Base-by-base conservation (phyloP, 2,329 filamentous ascomycete species). In the Sphaerulina musiva region DNA sequence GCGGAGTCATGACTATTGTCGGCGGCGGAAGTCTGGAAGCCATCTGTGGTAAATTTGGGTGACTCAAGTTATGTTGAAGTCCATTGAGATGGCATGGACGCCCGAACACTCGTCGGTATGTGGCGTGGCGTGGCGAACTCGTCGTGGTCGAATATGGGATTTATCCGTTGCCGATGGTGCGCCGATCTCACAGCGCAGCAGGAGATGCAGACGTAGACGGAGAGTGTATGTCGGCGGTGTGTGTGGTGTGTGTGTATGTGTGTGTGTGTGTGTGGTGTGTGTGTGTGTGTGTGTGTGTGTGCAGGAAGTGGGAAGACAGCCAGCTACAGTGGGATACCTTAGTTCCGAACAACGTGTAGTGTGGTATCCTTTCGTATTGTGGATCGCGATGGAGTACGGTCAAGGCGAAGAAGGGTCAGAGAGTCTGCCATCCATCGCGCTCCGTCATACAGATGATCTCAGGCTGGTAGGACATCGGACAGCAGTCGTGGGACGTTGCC, bases 1-100 rank as follows among this genome's bases (percentile, higher is more conserved):
- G 59, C 47, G 59, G 59, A 32, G 56, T 59, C 59, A 59, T 61
- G n/a, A 59, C 53, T 52, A 61, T 61, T 43, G 42, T 61, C 39
- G 59, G 59, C 31, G 55, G 53, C 14, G 56, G 56, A 6, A 51
- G 54, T 14, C 6, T 31, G 12, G 54, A 45, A 17, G 54, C 50
- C 54, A 56, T 56, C 38, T 43, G 40, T 53, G 46, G 31, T 53
- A 36, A 32, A 51, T 20, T 54, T 48, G 40, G 40, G 23, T 23
- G 23, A 32, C 48, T 48, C 44, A 50, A 46, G 51, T 54, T 54
- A 26, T 49, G 43, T 36, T 42, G 34, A 43, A 31, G 23, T 44
- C 54, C 54, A 56, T 56, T 40, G 54, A 14, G 8, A 8, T 39
- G 10, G 48, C 34, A n/a, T 10, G 10, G 6, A n/a, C 12, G 8